A percentile compares a stretch with the other conserved stretches of the same genome.
phyloP scores from a whole-genome alignment of 305 asterid genomes.

The Solanum hybrid region DNA sequence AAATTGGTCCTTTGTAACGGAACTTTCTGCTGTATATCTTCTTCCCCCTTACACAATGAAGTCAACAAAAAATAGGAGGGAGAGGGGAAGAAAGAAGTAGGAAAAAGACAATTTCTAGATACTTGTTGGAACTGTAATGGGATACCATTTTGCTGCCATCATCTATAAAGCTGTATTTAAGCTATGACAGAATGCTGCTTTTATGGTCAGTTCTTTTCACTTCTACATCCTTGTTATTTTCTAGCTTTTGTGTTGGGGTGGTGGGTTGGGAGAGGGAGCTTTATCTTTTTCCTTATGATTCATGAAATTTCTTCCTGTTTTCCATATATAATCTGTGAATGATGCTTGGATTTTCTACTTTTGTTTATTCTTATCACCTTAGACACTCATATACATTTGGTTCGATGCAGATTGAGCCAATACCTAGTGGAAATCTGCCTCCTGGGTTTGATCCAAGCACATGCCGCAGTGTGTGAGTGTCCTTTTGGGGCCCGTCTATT shows the following conservation, averaged over 20 bases:
- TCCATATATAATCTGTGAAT: neutral
- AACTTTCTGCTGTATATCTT: neutral
- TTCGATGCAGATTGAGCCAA: conserved; percentile 77
- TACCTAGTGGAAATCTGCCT: conserved; percentile 88
- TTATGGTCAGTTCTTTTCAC: neutral
- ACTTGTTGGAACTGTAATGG: neutral
- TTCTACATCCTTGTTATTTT: neutral
- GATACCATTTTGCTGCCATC: neutral
- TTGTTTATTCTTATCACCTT: conserved; percentile 1
- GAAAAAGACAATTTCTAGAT: neutral
- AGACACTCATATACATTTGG: conserved; percentile 22
- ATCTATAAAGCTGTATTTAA: neutral
- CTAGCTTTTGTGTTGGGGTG: neutral
- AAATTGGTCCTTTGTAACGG: neutral
- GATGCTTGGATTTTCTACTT: neutral
- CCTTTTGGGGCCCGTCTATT: conserved; percentile 8
- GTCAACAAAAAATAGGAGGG: neutral
- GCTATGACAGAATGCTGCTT: neutral
- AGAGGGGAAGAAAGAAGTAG: neutral
- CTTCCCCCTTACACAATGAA: neutral
- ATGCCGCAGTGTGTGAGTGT: conserved; percentile 97
- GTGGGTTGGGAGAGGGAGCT: neutral
- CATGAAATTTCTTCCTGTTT: neutral
- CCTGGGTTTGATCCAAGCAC: conserved; percentile 92
- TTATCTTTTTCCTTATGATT: neutral